Percentiles rank a stretch among this genome's conserved stretches.
Evolutionary conservation across 495 filamentous ascomycete species (phyloP).

Genomic region (Durotheca rogersii): DNA sequence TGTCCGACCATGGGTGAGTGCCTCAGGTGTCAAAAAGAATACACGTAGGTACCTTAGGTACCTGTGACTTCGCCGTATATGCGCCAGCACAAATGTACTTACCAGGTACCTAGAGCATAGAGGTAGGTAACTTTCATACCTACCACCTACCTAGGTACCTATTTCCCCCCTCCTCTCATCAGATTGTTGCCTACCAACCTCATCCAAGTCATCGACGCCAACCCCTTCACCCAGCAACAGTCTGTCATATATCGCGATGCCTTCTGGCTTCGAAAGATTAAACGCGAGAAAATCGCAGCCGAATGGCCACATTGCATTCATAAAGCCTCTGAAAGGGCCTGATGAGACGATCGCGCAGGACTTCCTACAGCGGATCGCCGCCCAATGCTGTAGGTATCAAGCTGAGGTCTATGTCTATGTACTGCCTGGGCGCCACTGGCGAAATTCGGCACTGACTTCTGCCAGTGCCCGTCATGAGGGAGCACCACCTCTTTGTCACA

Average conservation of each 20-base stretch:
- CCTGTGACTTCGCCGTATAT: too few species aligned
- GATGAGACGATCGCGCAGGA: slow-evolving; percentile 61
- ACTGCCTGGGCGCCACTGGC: not conserved
- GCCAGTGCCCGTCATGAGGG: slow-evolving; percentile 67
- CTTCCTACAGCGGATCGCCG: slow-evolving; percentile 74
- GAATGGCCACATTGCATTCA: slow-evolving; percentile 71
- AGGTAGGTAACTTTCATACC: too few species aligned
- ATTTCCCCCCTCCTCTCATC: too few species aligned
- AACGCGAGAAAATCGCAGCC: slow-evolving; percentile 66
- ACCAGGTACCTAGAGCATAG: too few species aligned
- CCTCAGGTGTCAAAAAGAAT: too few species aligned
- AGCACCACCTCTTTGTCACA: slow-evolving; percentile 65
- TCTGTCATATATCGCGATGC: slow-evolving; percentile 49
- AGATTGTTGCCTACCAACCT: not conserved
- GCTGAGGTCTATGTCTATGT: too few species aligned
- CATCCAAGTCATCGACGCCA: too few species aligned
- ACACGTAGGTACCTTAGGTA: too few species aligned
- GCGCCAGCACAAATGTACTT: too few species aligned
- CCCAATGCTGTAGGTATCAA: slow-evolving; percentile 59
- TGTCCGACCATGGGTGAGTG: too few species aligned
- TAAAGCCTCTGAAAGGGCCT: slow-evolving; percentile 67
- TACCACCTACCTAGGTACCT: too few species aligned
- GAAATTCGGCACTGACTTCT: slow-evolving; percentile 7
- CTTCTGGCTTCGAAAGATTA: slow-evolving; percentile 65
- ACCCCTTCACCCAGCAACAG: too few species aligned